Evolutionary conservation across 208 protist species (phyloP).

Genomic region (Acanthamoeba royreba): DNA sequence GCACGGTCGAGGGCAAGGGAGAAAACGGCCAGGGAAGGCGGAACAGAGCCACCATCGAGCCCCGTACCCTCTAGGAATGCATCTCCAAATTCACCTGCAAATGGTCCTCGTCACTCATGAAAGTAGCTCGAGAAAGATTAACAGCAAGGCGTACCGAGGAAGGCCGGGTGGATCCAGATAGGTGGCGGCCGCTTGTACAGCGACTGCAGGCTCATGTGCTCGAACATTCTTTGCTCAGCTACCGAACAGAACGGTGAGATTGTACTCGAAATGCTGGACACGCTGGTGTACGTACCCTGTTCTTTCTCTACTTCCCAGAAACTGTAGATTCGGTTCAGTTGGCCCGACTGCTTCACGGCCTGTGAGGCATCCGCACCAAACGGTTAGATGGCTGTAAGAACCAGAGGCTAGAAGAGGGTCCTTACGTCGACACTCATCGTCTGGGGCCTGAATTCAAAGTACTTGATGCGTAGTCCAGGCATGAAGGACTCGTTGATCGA

Average conservation of each 20-base stretch:
- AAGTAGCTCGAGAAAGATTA: neutral
- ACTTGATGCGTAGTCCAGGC: neutral
- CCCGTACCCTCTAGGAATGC: neutral
- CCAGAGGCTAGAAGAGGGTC: too few species aligned
- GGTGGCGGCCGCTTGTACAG: neutral
- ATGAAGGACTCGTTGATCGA: neutral
- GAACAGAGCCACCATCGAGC: neutral
- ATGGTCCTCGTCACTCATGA: neutral
- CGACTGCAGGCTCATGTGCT: neutral
- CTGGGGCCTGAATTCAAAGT: neutral
- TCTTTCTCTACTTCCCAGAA: slow-evolving; percentile 40
- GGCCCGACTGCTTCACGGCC: neutral
- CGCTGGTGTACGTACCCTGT: slow-evolving; percentile 9
- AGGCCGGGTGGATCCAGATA: neutral
- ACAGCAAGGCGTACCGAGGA: neutral
- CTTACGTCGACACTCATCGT: neutral
- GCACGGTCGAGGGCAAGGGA: neutral
- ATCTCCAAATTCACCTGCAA: slow-evolving; percentile 11
- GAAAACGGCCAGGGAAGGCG: slow-evolving; percentile 9
- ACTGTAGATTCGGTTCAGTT: slow-evolving; percentile 16
- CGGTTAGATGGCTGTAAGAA: neutral
- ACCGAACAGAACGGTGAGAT: too few species aligned
- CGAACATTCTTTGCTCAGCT: neutral
- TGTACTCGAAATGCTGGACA: too few species aligned
- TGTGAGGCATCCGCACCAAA: neutral